phyloP scores from a whole-genome alignment of 2,329 filamentous ascomycete genomes.

The Xylariales sp. region DNA sequence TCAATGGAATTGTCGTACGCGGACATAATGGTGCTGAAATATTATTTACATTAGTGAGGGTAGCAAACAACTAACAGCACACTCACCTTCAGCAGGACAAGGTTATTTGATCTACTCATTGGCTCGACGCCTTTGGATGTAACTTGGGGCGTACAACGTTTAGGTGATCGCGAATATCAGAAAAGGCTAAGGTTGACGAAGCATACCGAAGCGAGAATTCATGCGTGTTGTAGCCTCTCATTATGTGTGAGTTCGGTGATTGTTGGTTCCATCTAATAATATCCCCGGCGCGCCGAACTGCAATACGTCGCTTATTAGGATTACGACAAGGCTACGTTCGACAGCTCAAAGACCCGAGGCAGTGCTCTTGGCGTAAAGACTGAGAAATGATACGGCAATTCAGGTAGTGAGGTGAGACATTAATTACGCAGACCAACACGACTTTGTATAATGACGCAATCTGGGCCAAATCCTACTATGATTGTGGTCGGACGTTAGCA shows the following conservation, averaged over 20 bases:
- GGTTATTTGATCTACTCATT: background rate
- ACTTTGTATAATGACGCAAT: background rate
- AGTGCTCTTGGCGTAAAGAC: background rate
- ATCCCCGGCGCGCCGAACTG: background rate
- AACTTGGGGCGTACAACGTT: background rate
- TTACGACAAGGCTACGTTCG: constrained; percentile 1
- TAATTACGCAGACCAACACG: background rate
- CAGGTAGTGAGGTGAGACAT: constrained; percentile 7
- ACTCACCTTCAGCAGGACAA: background rate
- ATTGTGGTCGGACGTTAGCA: background rate
- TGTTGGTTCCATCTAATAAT: too few relatives aligned
- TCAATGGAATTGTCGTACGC: background rate
- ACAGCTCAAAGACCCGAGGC: background rate
- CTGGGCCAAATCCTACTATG: background rate
- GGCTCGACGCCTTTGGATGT: background rate
- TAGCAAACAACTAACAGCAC: background rate
- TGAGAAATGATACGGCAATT: background rate
- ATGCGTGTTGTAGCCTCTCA: background rate
- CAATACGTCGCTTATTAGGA: background rate
- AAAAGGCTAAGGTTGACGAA: background rate
- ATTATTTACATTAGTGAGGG: background rate
- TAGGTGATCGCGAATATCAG: background rate
- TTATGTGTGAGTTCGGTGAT: background rate
- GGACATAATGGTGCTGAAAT: background rate
- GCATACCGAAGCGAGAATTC: background rate